A percentile compares a stretch with the other conserved stretches of the same genome.
Evolutionary conservation across 169 alveolate genomes (phyloP).

Genomic region (Amoebophrya sp.): DNA sequence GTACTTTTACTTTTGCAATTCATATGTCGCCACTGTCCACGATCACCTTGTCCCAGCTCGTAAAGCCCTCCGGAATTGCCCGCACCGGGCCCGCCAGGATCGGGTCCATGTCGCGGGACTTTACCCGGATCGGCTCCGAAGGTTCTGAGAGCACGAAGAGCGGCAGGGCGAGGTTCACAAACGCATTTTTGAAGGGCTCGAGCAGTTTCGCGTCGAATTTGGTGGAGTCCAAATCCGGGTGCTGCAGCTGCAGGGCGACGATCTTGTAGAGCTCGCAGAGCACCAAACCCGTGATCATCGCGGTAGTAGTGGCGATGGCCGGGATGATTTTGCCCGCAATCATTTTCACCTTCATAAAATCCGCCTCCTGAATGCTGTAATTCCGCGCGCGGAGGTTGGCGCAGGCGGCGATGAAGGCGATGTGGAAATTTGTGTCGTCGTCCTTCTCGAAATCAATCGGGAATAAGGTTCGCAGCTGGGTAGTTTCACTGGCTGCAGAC

Average conservation of each 20-base stretch:
- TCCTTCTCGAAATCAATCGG: slow-evolving; percentile 96
- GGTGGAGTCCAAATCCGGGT: neutral
- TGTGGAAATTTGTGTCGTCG: slow-evolving; percentile 95
- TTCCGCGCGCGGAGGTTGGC: slow-evolving; percentile 94
- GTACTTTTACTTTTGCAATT: too few species aligned
- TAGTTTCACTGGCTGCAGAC: too few species aligned
- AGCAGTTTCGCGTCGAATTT: slow-evolving; percentile 15
- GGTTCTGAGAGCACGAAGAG: slow-evolving; percentile 82
- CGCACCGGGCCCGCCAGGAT: slow-evolving; percentile 86
- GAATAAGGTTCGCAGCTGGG: too few species aligned
- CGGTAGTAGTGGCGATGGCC: slow-evolving; percentile 99
- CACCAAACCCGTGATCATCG: slow-evolving; percentile 96
- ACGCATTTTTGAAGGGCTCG: slow-evolving; percentile 84
- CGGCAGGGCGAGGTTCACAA: slow-evolving; percentile 87
- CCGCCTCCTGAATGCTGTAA: slow-evolving; percentile 67
- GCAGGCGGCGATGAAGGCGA: slow-evolving; percentile 92
- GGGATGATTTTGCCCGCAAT: slow-evolving; percentile 98
- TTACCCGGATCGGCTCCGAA: slow-evolving; percentile 56
- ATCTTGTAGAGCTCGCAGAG: slow-evolving; percentile 81
- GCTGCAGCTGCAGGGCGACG: slow-evolving; percentile 22
- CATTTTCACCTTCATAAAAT: slow-evolving; percentile 87
- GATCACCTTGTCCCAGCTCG: slow-evolving; percentile 92
- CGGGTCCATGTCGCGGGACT: slow-evolving; percentile 85
- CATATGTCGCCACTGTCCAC: slow-evolving; percentile 79
- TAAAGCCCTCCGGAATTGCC: slow-evolving; percentile 90